phyloP scores from a whole-genome alignment of 768 basidiomycete genomes.

The Calocera cornea region DNA sequence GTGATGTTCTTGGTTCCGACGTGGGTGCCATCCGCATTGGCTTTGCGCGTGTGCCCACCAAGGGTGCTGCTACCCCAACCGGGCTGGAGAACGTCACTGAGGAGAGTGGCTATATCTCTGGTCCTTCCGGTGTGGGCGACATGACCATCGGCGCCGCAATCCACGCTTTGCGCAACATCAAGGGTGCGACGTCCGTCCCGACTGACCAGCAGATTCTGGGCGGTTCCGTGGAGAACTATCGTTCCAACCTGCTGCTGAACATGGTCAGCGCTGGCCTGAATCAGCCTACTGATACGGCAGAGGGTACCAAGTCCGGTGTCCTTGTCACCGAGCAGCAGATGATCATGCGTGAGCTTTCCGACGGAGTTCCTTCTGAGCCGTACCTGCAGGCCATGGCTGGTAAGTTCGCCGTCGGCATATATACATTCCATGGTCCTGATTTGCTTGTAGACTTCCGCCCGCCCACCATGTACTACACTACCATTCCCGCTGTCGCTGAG shows the following conservation, averaged over 20 bases:
- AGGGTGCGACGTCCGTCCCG: constrained; percentile 84
- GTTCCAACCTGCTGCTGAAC: constrained; percentile 78
- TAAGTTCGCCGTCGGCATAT: constrained; percentile 30
- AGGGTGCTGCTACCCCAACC: constrained; percentile 52
- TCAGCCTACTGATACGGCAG: constrained; percentile 37
- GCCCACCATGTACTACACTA: constrained; percentile 91
- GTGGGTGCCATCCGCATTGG: constrained; percentile 95
- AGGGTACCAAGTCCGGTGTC: constrained; percentile 39
- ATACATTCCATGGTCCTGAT: not conserved
- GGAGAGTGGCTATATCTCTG: constrained; percentile 35
- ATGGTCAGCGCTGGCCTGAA: constrained; percentile 72
- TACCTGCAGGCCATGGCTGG: constrained; percentile 80
- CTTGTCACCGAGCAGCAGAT: constrained; percentile 84
- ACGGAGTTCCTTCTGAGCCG: constrained; percentile 56
- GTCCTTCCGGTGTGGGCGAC: constrained; percentile 71
- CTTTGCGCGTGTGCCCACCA: constrained; percentile 91
- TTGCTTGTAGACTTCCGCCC: constrained; percentile 65
- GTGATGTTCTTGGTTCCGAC: constrained; percentile 89
- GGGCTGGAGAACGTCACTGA: constrained; percentile 28
- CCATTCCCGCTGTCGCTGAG: constrained; percentile 82
- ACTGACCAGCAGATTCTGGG: constrained; percentile 88
- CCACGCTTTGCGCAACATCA: constrained; percentile 70
- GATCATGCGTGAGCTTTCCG: constrained; percentile 87
- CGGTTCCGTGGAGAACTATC: constrained; percentile 86
- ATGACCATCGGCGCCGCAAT: constrained; percentile 79